Evolutionary conservation across 2,329 filamentous ascomycete species (phyloP), one percentile per base, ranked within the genome.

Genomic region (Epichloe amarillans): DNA sequence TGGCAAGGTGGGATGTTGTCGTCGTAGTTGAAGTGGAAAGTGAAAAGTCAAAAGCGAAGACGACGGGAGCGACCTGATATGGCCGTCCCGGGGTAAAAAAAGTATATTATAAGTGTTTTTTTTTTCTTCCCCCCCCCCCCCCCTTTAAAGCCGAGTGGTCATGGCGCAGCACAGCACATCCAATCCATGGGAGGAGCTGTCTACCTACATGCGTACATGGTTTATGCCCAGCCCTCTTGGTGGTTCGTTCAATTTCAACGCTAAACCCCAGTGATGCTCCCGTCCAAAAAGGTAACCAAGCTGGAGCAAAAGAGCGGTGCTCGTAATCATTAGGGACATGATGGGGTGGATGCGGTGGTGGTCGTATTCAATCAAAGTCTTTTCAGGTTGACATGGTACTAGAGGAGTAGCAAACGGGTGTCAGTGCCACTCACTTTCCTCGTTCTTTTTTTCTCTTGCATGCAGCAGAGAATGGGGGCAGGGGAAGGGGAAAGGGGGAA

Each of bases 301-400:
- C 30, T 39, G 36, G 36, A 43, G 17, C 7, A n/a, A 30, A 30
- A 26, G 17, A 36, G 15, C 23, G n/a, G 17, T 46, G 44, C 15
- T 39, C 21, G 21, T 37, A 3, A 19, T 50, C 8, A 43, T 21
- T 42, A 43, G 50, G n/a, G 50, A 23, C 49, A 38, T 46, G 37
- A 41, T 30, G 36, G n/a, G 23, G n/a, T 21, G 30, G 33, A 30
- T 23, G 33, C 6, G 1, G 33, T 33, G n/a, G 37, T 17, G 2
- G 12, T 35, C 44, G 41, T 19, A 33, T 37, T 11, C 35, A 30
- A 10, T 52, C 39, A 50, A n/a, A 50, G 51, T 47, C 51, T 39
- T 21, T 43, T 48, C 15, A 53, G 19, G 12, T 53, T 51, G 46
- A 53, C 52, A n/a, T 53, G 52, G 41, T 53, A 53, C 52, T 53